Conservation (phyloP, 2,329 filamentous ascomycete species). For the Metarhizium robertsii region DNA sequence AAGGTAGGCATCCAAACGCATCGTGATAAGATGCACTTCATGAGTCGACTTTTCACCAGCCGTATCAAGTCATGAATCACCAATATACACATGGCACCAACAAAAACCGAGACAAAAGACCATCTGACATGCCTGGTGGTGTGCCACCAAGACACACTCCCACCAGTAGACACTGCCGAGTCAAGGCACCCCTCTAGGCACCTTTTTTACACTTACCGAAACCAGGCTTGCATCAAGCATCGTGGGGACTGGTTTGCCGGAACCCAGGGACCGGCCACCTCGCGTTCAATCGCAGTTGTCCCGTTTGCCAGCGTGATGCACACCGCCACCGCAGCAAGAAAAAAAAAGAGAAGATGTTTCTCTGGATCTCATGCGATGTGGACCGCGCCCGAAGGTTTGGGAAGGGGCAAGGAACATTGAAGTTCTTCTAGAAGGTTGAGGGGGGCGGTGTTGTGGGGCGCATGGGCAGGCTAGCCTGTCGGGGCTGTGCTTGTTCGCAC, state of each 20-base stretch:
- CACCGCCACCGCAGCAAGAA: background rate
- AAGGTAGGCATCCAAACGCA: no score
- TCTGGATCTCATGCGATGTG: background rate
- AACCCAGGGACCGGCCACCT: no score
- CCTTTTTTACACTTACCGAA: background rate
- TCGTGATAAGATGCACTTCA: background rate
- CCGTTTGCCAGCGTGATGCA: background rate
- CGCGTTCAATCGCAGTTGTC: no score
- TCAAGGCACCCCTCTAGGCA: background rate
- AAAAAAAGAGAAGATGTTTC: background rate
- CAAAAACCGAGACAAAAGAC: background rate
- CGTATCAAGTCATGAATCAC: background rate
- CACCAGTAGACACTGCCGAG: background rate
- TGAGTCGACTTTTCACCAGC: background rate
- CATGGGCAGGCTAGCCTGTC: background rate
- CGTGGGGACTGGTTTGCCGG: background rate
- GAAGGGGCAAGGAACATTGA: no score
- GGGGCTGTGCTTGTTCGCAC: conserved; percentile 6
- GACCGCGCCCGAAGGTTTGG: no score
- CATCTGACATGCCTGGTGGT: background rate
- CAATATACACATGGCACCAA: background rate
- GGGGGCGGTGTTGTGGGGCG: background rate
- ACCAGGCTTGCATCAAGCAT: background rate
- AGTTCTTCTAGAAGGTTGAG: conserved; percentile 1
- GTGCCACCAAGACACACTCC: background rate